phyloP scores from a whole-genome alignment of 805 yeast species.

The Yamadazyma takamatsuzukensis region DNA sequence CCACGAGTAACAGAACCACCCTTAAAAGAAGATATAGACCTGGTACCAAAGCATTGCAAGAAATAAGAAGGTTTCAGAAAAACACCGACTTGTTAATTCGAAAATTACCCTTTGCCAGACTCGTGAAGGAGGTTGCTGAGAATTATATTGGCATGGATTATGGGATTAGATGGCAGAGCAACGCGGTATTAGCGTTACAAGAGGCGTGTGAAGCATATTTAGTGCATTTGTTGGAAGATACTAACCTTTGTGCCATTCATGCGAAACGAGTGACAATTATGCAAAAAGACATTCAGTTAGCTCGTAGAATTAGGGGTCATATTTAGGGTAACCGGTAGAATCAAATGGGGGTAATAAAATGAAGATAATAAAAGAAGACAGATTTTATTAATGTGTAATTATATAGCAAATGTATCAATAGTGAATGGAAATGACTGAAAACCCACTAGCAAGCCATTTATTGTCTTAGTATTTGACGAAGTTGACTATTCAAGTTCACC shows the following conservation, averaged over 20 bases:
- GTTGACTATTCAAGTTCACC: no score
- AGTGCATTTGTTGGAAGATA: slow-evolving; percentile 71
- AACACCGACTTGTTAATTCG: slow-evolving; percentile 64
- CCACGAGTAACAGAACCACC: slow-evolving; percentile 13
- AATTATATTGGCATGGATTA: slow-evolving; percentile 51
- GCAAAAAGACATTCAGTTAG: slow-evolving; percentile 79
- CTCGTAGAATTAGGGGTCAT: slow-evolving; percentile 67
- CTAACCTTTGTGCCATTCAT: slow-evolving; percentile 73
- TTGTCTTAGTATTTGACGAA: no score
- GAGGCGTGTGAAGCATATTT: slow-evolving; percentile 80
- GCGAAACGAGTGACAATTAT: slow-evolving; percentile 81
- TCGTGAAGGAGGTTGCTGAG: slow-evolving; percentile 71
- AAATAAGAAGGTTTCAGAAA: slow-evolving; percentile 65
- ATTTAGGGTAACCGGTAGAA: slow-evolving; percentile 1
- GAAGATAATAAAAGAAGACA: no score
- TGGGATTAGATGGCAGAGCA: slow-evolving; percentile 72
- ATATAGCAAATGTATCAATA: no score
- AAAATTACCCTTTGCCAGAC: slow-evolving; percentile 73
- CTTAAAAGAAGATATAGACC: slow-evolving; percentile 50
- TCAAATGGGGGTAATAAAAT: no score
- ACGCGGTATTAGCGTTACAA: slow-evolving; percentile 73
- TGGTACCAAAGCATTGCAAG: slow-evolving; percentile 64
- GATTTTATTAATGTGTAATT: no score
- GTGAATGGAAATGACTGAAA: no score
- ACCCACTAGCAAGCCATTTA: no score